These are phyloP conservation scores for Monosporozyma servazzii DNA, from an alignment of 805 yeast genomes.

Conservation along the genomic window DNA sequence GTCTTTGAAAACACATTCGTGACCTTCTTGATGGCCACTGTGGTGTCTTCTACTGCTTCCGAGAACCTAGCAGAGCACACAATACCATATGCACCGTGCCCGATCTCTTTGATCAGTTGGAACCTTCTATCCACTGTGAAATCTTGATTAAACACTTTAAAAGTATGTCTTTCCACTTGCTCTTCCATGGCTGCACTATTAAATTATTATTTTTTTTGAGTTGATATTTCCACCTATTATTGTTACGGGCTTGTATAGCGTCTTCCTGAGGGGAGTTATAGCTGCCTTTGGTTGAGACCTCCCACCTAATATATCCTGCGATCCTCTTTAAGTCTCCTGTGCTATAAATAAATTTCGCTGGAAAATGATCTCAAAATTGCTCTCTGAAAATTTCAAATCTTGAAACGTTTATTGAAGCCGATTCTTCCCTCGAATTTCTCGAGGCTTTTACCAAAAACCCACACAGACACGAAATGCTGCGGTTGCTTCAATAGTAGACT, in stretches of 20 bases:
- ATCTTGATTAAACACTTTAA: constrained; percentile 78
- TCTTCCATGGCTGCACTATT: constrained; percentile 15
- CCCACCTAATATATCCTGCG: too few species aligned
- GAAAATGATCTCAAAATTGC: not conserved
- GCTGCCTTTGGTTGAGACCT: too few species aligned
- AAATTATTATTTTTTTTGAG: not conserved
- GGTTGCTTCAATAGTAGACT: not conserved
- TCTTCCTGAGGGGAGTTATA: too few species aligned
- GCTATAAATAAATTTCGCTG: not conserved
- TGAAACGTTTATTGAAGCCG: not conserved
- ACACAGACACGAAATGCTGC: not conserved
- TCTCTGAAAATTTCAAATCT: not conserved
- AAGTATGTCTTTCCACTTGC: constrained; percentile 36
- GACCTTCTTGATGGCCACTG: constrained; percentile 92
- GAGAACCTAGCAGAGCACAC: constrained; percentile 89
- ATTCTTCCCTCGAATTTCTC: too few species aligned
- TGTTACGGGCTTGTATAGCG: not conserved
- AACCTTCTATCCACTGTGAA: constrained; percentile 85
- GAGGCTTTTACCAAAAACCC: not conserved
- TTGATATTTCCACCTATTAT: not conserved
- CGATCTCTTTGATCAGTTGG: constrained; percentile 83
- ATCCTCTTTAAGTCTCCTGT: too few species aligned
- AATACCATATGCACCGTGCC: constrained; percentile 97
- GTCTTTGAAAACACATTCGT: constrained; percentile 90
- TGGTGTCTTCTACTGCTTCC: constrained; percentile 52